Evolutionary conservation across 352 stramenopile genomes (phyloP).

Genomic region (Phytopythium mirpurense): DNA sequence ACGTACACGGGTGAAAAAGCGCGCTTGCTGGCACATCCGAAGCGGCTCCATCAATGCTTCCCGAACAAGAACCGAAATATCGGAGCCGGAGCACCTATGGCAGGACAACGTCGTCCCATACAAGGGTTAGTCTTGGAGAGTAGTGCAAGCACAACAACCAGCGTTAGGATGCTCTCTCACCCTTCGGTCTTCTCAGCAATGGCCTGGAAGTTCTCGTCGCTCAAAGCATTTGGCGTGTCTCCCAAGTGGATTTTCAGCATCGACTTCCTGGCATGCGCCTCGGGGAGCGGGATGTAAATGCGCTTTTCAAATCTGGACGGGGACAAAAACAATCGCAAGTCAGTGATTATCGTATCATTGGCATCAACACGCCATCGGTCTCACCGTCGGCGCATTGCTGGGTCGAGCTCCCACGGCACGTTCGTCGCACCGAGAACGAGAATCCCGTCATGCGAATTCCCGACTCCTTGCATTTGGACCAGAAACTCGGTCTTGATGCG

Average conservation of each 20-base stretch:
- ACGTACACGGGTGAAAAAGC: constrained; percentile 82
- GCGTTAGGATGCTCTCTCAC: constrained; percentile 32
- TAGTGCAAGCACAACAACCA: background rate
- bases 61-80: constrained; percentile 96
- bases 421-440: constrained; percentile 98
- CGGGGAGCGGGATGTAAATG: constrained; percentile 98
- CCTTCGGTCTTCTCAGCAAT: constrained; percentile 93
- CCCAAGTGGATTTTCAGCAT: constrained; percentile 98
- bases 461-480: constrained; percentile 97
- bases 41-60: constrained; percentile 98
- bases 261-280: constrained; percentile 83
- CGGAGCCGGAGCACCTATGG: constrained; percentile 88
- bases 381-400: constrained; percentile 93
- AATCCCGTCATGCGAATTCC: constrained; percentile 87
- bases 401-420: constrained; percentile 97
- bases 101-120: background rate
- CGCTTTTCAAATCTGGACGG: constrained; percentile 94
- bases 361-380: background rate
- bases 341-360: background rate
- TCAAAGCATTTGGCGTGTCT: constrained; percentile 93
- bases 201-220: constrained; percentile 90
- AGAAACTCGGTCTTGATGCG: constrained; percentile 99
- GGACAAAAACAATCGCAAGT: too few relatives aligned
- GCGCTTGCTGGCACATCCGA: constrained; percentile 95
- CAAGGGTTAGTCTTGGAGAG: background rate